Conservation (phyloP, 2,329 filamentous ascomycete species). For the Mariannaea sp. region DNA sequence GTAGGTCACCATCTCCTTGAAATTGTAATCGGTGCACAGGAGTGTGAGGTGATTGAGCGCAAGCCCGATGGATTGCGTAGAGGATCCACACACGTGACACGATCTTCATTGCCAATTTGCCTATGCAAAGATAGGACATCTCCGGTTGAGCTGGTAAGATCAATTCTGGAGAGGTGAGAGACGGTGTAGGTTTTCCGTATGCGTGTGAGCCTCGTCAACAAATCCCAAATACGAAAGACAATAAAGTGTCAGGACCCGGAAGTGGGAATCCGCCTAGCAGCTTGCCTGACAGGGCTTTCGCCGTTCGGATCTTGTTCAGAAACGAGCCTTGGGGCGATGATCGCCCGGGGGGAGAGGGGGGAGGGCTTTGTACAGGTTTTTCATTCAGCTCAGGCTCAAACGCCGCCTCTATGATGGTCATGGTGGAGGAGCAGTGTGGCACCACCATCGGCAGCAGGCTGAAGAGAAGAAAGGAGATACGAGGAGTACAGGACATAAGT, state of each 20-base stretch:
- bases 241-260: background rate
- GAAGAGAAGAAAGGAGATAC: too few relatives aligned
- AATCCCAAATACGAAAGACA: too few relatives aligned
- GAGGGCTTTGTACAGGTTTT: too few relatives aligned
- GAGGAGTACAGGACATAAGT: background rate
- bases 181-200: too few relatives aligned
- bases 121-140: conserved; percentile 1
- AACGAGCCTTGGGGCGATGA: background rate
- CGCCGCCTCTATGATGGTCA: conserved; percentile 4
- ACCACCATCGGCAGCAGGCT: background rate
- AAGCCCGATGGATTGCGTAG: too few relatives aligned
- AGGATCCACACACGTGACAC: conserved; percentile 37
- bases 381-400: conserved; percentile 17
- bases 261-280: background rate
- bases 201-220: too few relatives aligned
- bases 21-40: too few relatives aligned
- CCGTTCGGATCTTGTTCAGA: background rate
- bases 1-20: conserved; percentile 9
- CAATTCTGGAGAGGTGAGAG: conserved; percentile 12
- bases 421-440: background rate
- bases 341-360: too few relatives aligned
- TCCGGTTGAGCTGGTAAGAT: conserved; percentile 11
- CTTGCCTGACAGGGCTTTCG: conserved; percentile 1
- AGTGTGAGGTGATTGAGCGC: too few relatives aligned
- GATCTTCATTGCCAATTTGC: conserved; percentile 37